Conservation (phyloP, 2,329 filamentous ascomycete genomes). For the Neobulgaria alba region DNA sequence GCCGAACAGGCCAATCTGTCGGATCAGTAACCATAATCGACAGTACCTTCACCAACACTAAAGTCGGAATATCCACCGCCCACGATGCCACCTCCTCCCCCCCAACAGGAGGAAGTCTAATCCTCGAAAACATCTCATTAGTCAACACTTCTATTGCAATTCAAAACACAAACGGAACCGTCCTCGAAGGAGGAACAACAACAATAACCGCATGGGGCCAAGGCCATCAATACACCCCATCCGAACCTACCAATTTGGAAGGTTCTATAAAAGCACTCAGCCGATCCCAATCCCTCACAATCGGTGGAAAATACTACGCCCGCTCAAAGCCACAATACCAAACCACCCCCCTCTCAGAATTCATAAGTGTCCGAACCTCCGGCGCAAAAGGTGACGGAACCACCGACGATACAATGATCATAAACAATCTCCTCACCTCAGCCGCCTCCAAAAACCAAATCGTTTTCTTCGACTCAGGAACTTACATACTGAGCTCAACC, state of each 20-base stretch:
- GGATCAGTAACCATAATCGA: slow-evolving; percentile 53
- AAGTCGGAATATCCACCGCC: slow-evolving; percentile 40
- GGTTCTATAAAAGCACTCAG: slow-evolving; percentile 35
- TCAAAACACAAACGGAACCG: slow-evolving; percentile 54
- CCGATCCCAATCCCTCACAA: slow-evolving; percentile 36
- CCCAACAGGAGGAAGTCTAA: slow-evolving; percentile 65
- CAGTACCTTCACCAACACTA: slow-evolving; percentile 40
- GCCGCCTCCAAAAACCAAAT: slow-evolving; percentile 41
- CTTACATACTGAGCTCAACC: slow-evolving; percentile 44
- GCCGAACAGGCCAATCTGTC: slow-evolving; percentile 35
- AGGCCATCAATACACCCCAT: slow-evolving; percentile 59
- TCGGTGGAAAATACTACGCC: slow-evolving; percentile 39
- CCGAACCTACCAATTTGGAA: slow-evolving; percentile 33
- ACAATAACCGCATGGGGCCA: slow-evolving; percentile 66
- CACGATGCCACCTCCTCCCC: slow-evolving; percentile 41
- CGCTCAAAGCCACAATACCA: slow-evolving; percentile 48
- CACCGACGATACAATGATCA: slow-evolving; percentile 50
- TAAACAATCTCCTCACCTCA: slow-evolving; percentile 46
- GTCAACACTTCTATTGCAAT: slow-evolving; percentile 56
- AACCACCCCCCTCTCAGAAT: slow-evolving; percentile 29
- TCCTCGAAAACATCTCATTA: slow-evolving; percentile 85
- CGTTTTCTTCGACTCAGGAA: slow-evolving; percentile 48
- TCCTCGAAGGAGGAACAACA: slow-evolving; percentile 60
- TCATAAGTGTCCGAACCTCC: slow-evolving; percentile 35
- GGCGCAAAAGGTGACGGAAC: slow-evolving; percentile 42